A percentile compares a stretch with the other conserved stretches of the same genome.
Conservation (phyloP, 352 stramenopile genomes). For the Pythium sp. region DNA sequence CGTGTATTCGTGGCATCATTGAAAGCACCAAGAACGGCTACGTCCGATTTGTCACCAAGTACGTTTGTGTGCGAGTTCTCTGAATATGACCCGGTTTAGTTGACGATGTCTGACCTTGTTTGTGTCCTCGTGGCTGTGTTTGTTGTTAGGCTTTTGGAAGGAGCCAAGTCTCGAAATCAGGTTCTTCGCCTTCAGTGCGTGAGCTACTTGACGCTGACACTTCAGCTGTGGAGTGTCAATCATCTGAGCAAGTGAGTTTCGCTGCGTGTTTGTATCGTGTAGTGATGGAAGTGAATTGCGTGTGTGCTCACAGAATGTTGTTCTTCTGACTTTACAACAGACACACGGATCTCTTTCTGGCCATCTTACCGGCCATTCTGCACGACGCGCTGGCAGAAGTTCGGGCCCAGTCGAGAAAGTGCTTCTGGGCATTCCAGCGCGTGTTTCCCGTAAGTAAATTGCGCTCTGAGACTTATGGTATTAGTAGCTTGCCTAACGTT, state of each 20-base stretch:
- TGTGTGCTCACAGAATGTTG: neutral
- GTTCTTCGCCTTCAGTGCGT: slow-evolving; percentile 70
- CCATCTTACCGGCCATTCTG: slow-evolving; percentile 56
- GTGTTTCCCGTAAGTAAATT: slow-evolving; percentile 47
- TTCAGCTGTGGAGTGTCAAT: slow-evolving; percentile 57
- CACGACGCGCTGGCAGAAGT: slow-evolving; percentile 73
- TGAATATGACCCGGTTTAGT: neutral
- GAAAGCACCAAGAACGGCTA: slow-evolving; percentile 75
- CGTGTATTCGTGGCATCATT: slow-evolving; percentile 72
- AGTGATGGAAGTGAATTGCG: neutral
- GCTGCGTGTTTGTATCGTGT: neutral
- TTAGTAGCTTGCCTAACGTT: neutral
- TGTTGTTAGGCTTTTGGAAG: slow-evolving; percentile 61
- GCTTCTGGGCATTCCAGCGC: slow-evolving; percentile 72
- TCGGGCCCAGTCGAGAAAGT: slow-evolving; percentile 72
- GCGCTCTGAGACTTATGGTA: neutral
- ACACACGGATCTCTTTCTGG: slow-evolving; percentile 53
- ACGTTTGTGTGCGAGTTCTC: slow-evolving; percentile 16
- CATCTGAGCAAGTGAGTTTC: slow-evolving; percentile 71
- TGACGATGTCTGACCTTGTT: neutral
- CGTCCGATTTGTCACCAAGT: slow-evolving; percentile 71
- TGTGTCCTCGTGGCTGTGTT: neutral
- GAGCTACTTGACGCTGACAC: slow-evolving; percentile 70
- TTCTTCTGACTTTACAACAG: slow-evolving; percentile 20
- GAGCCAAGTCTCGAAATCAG: slow-evolving; percentile 70